Evolutionary conservation across 441 rosid species (phyloP).

Genomic region (Bocquillonia castaneifolia): DNA sequence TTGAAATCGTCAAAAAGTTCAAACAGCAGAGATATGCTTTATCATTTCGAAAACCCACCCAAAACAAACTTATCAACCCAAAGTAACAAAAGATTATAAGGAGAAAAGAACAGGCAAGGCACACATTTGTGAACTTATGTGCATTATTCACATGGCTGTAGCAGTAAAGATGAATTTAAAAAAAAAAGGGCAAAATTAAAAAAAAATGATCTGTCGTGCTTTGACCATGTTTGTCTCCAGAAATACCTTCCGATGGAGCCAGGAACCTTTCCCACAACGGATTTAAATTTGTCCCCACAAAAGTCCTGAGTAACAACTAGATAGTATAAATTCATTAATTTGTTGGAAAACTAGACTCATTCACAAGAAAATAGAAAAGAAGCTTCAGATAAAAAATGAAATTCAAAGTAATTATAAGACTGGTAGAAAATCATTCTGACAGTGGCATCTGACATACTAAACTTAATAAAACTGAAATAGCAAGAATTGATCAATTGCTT

Average conservation of each 20-base stretch:
- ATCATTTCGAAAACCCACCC: background rate
- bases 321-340: conserved; percentile 21
- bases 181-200: background rate
- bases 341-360: background rate
- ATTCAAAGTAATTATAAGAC: background rate
- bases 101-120: background rate
- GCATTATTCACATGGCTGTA: background rate
- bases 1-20: background rate
- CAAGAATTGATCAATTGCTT: background rate
- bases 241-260: conserved; percentile 64
- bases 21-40: background rate
- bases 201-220: background rate
- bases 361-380: background rate
- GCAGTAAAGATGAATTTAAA: conserved; percentile 7
- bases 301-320: conserved; percentile 56
- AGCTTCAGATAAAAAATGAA: conserved; percentile 2
- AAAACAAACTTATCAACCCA: background rate
- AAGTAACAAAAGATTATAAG: background rate
- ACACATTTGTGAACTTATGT: background rate
- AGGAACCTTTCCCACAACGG: conserved; percentile 79
- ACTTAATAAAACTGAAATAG: background rate
- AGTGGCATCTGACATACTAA: background rate
- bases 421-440: background rate
- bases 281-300: conserved; percentile 83
- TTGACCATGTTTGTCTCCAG: conserved; percentile 4